Evolutionary conservation across 768 basidiomycete genomes (phyloP).

Genomic region (Coprinellus aureogranulatus): DNA sequence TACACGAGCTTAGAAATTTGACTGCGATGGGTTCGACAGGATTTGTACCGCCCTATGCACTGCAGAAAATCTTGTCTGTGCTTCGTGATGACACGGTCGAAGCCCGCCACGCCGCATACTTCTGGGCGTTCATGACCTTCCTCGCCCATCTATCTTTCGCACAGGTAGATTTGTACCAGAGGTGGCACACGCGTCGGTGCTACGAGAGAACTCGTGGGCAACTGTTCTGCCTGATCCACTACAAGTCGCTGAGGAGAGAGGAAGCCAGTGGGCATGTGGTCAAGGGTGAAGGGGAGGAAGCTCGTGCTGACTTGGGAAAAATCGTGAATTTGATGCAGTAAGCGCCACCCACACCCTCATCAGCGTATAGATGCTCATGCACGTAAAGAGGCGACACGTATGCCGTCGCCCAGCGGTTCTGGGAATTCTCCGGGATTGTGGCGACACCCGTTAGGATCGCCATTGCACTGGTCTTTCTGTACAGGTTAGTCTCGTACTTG

Average conservation of each 20-base stretch:
- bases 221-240: constrained; percentile 67
- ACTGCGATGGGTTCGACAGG: constrained; percentile 35
- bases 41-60: constrained; percentile 64
- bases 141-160: constrained; percentile 65
- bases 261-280: constrained; percentile 52
- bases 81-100: constrained; percentile 43
- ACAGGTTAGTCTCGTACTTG: constrained; percentile 64
- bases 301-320: constrained; percentile 59
- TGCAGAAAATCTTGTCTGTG: constrained; percentile 57
- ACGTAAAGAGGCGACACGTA: constrained; percentile 62
- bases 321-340: constrained; percentile 77
- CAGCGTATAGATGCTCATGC: constrained; percentile 1
- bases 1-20: neutral
- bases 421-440: constrained; percentile 68
- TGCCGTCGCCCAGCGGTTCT: constrained; percentile 67
- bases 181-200: constrained; percentile 67
- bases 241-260: constrained; percentile 61
- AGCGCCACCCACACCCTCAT: constrained; percentile 19
- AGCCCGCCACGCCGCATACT: constrained; percentile 46
- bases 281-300: constrained; percentile 34
- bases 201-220: constrained; percentile 74
- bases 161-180: constrained; percentile 58
- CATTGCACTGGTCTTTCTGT: constrained; percentile 70
- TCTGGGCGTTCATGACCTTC: constrained; percentile 61
- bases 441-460: constrained; percentile 59